Conservation (phyloP, 345 rosid species). For the Geranium brycei region DNA sequence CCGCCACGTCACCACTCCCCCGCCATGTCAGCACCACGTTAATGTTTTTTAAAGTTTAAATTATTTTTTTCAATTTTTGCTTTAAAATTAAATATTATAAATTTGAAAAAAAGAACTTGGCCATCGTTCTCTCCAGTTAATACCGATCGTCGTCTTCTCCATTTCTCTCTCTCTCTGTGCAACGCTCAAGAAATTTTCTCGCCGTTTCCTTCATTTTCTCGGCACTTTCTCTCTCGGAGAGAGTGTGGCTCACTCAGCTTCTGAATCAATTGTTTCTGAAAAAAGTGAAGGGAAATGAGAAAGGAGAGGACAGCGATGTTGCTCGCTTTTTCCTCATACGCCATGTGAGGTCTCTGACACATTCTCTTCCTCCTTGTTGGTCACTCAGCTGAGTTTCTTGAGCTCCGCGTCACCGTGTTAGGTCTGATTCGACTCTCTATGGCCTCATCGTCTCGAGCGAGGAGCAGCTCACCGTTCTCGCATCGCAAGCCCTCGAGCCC, state of each 20-base stretch:
- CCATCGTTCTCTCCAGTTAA: neutral
- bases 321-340: conserved; percentile 35
- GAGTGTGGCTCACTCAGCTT: conserved; percentile 23
- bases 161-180: neutral
- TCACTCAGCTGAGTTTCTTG: conserved; percentile 3
- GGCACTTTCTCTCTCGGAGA: conserved; percentile 8
- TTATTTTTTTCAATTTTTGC: neutral
- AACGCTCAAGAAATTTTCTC: neutral
- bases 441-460: conserved; percentile 78
- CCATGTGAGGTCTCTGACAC: conserved; percentile 82
- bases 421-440: conserved; percentile 19
- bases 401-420: neutral
- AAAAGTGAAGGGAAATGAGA: no score
- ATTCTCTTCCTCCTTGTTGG: conserved; percentile 15
- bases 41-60: neutral
- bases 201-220: conserved; percentile 2
- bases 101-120: neutral
- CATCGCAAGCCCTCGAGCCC: conserved; percentile 64
- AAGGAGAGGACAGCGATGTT: conserved; percentile 15
- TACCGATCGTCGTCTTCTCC: neutral
- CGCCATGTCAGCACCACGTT: neutral
- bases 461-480: conserved; percentile 84
- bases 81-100: no score
- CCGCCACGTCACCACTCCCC: neutral
- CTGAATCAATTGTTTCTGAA: neutral